Conservation (phyloP, 176 grass and related monocot genomes). For the Bromus sterilis region DNA sequence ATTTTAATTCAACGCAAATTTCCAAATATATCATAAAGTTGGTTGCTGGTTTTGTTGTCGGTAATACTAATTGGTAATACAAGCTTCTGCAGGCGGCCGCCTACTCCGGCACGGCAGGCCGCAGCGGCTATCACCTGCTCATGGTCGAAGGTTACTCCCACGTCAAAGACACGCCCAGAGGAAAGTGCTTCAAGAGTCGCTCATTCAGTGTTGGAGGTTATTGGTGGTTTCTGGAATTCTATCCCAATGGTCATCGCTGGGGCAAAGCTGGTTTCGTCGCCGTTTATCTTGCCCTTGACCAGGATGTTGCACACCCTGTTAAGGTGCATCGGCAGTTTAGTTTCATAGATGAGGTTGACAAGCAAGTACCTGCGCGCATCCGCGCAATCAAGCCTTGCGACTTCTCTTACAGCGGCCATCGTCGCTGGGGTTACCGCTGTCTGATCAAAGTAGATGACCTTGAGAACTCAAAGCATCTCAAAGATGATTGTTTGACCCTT, state of each 20-base stretch:
- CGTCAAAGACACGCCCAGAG: not conserved
- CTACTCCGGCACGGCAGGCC: not conserved
- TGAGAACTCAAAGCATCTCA: not conserved
- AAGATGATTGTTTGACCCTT: not conserved
- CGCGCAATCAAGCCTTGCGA: not conserved
- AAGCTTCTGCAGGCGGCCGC: not conserved
- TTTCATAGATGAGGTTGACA: not conserved
- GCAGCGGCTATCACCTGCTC: not conserved
- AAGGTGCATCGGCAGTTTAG: not conserved
- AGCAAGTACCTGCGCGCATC: not conserved
- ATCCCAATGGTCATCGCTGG: not conserved
- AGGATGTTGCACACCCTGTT: not conserved
- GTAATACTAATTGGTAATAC: too few species aligned
- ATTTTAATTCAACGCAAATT: too few species aligned
- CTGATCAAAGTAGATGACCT: not conserved
- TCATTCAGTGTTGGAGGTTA: not conserved
- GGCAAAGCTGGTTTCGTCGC: not conserved
- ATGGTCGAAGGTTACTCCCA: not conserved
- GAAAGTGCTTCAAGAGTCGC: not conserved
- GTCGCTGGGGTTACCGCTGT: not conserved
- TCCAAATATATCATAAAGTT: too few species aligned
- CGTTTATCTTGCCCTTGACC: not conserved
- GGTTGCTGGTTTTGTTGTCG: too few species aligned
- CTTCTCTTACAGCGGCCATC: not conserved
- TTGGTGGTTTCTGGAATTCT: not conserved